Evolutionary conservation across 73 alveolate genomes (phyloP).

Genomic region (Paramecium pentaurelia): DNA sequence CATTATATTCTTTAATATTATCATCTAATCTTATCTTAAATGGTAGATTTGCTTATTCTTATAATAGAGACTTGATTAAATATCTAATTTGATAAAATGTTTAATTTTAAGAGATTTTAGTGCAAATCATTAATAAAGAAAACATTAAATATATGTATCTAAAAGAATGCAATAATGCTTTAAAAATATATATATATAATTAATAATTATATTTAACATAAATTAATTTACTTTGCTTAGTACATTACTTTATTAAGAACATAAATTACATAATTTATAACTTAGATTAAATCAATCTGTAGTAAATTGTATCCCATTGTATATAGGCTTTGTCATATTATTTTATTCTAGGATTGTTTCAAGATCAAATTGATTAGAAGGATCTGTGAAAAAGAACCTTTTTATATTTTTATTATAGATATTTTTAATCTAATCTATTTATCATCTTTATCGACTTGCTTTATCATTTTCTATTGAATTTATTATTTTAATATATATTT

Average conservation of each 20-base stretch:
- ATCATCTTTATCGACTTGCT: not conserved
- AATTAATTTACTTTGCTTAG: not conserved
- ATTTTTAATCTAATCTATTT: not conserved
- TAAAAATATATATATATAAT: not conserved
- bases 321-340: not conserved
- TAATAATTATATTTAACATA: not conserved
- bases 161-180: not conserved
- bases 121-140: not conserved
- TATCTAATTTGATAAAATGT: too few species aligned
- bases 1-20: not conserved
- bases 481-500: too few species aligned
- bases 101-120: too few species aligned
- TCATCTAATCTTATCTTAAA: not conserved
- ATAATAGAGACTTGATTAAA: not conserved
- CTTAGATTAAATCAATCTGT: not conserved
- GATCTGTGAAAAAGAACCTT: not conserved
- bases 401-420: not conserved
- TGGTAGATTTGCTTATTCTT: not conserved
- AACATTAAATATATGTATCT: not conserved
- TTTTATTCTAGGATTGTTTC: not conserved
- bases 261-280: not conserved
- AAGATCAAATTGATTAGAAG: not conserved
- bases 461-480: not conserved
- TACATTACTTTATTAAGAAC: not conserved
- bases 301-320: not conserved